phyloP scores from a whole-genome alignment of 306 rosid genomes.

The Comarum palustre region DNA sequence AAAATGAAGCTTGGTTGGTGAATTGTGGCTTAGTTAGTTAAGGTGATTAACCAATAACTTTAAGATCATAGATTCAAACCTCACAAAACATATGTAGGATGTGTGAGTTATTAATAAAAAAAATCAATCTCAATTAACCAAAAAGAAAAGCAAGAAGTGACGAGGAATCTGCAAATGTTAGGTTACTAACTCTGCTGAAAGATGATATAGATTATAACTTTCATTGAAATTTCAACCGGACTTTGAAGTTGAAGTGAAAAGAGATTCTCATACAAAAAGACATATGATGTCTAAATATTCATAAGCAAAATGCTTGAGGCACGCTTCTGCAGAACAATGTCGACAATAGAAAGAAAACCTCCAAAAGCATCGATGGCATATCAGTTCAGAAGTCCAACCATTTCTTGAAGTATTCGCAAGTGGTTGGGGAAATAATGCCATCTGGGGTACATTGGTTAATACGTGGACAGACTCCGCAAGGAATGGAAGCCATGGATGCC shows the following conservation, averaged over 20 bases:
- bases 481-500: constrained; percentile 58
- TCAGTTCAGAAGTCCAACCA: constrained; percentile 65
- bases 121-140: too few species aligned
- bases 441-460: constrained; percentile 53
- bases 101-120: too few species aligned
- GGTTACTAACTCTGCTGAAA: background rate
- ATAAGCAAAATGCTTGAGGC: background rate
- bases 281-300: background rate
- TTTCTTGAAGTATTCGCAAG: constrained; percentile 53
- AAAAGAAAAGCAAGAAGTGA: too few species aligned
- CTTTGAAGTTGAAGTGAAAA: background rate
- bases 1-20: too few species aligned
- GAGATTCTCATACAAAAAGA: background rate
- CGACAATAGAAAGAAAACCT: background rate
- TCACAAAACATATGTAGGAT: too few species aligned
- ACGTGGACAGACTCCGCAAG: constrained; percentile 76
- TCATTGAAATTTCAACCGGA: background rate
- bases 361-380: background rate
- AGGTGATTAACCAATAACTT: too few species aligned
- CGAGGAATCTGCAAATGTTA: background rate
- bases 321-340: background rate
- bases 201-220: constrained; percentile 1
- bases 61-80: too few species aligned
- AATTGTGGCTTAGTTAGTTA: too few species aligned
- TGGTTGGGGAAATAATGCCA: constrained; percentile 61